Evolutionary conservation across 2,329 filamentous ascomycete genomes (phyloP), one percentile per base, ranked within the genome.

Genomic region (Chrysoporthe puriensis): DNA sequence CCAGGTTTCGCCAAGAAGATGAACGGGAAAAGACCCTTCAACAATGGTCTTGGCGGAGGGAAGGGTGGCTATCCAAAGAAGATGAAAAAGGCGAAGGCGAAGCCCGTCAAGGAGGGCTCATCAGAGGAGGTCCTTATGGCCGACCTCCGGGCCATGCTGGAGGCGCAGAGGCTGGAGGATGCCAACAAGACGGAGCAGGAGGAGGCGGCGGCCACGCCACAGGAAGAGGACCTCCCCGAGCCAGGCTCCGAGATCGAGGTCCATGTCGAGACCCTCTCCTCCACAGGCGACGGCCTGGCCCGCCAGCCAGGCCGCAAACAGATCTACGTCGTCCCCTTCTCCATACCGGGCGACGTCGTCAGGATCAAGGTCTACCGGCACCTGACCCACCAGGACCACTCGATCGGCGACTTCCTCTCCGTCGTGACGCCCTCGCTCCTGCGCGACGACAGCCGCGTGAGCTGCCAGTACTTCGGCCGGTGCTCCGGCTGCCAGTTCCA

Each of bases 401-500:
- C 90, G 32, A 82, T 91, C 62, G 90, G 93, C 72, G 95, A 98
- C 80, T 93, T 97, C 74, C 75, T 98, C 75, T 90, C 90, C 69
- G 86, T 98, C 54, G 81, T 90, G 46, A 87, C 86, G 67, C 89
- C 94, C 0, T 94, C 92, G 0, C 85, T 89, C 1, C 83, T 90
- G 65, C 90, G 96, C 73, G 90, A 97, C 74, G 91, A 96, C 74
- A 84, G 85, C 48, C 88, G 92, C 32, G 85, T 97, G 73, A 85
- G 85, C 66, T 99, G 96, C 82, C 86, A 88, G 73, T 98, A 99
- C 83, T 99, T 99, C 76, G 83, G 88, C 52, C 86, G 85, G 65
- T 99, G 96, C 79, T 92, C 91, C 11, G 96, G 96, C 43, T 99
- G 96, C 77, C 96, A 99, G 80, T 94, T 98, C 78, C 96, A 99